Conservation (phyloP, 352 stramenopile species). For the Elongisporangium undulatum region DNA sequence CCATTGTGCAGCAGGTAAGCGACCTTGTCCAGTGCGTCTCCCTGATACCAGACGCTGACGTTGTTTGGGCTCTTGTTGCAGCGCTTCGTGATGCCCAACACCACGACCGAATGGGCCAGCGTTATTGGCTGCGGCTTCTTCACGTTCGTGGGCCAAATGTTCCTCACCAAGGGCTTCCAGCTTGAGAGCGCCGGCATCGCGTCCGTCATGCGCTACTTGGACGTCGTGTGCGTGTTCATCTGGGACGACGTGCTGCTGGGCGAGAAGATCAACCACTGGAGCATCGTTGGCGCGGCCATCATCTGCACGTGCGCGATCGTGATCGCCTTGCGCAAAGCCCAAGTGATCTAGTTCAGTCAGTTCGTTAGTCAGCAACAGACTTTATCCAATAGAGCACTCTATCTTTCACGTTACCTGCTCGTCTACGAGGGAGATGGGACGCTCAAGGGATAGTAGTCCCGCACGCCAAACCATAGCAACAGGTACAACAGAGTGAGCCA, state of each 20-base stretch:
- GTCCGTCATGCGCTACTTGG: conserved; percentile 80
- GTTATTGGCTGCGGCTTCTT: conserved; percentile 59
- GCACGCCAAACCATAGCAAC: too few species aligned
- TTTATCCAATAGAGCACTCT: too few species aligned
- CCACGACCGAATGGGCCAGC: conserved; percentile 30
- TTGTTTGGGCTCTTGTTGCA: conserved; percentile 9
- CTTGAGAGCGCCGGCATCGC: conserved; percentile 80
- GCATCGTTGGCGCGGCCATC: conserved; percentile 59
- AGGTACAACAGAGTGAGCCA: too few species aligned
- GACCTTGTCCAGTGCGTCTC: not conserved
- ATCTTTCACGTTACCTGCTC: too few species aligned
- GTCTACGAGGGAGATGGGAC: too few species aligned
- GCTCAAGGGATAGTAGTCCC: too few species aligned
- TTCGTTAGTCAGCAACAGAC: too few species aligned
- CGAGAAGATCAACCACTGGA: conserved; percentile 71
- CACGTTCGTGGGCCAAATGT: conserved; percentile 62
- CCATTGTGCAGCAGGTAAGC: conserved; percentile 44
- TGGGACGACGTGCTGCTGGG: conserved; percentile 61
- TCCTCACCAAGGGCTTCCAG: conserved; percentile 80
- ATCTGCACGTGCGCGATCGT: conserved; percentile 59
- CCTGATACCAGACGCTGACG: not conserved
- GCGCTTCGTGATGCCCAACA: conserved; percentile 42
- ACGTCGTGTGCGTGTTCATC: conserved; percentile 83
- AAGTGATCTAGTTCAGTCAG: conserved; percentile 12
- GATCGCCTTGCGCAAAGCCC: conserved; percentile 58